Evolutionary conservation across 2,329 filamentous ascomycete species (phyloP), one percentile per base, ranked within the genome.

Genomic region (Xenoacremonium recifei): DNA sequence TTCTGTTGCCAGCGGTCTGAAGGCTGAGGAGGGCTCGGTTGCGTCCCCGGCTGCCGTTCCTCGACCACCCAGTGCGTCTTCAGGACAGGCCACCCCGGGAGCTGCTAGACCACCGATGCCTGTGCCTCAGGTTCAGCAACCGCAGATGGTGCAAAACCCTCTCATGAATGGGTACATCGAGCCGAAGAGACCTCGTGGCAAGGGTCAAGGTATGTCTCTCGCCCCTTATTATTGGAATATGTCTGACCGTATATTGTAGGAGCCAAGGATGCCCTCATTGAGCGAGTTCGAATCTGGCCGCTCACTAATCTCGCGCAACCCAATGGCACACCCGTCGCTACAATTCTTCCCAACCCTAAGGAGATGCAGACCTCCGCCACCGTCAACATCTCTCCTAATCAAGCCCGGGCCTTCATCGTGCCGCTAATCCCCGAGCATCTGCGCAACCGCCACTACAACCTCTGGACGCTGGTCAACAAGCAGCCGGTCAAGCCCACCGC

Each of bases 401-500:
- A 90, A 55, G 82, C 80, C 52, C 83, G 84, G 44, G 69, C 95
- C 15, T 85, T 90, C 47, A 75, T 95, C 42, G 73, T 79, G 17
- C 83, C 86, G 4, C 77, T 76, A 10, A 71, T 95, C 15, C 78
- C 82, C 1, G 67, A 81, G 7, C 74, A 75, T 23, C 66, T 88
- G 4, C 78, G 83, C 45, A 75, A 71, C 31, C 82, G 88, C 21
- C 81, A 88, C 37, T 89, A 87, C 67, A 89, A 85, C 59, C 68
- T 93, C 25, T 90, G 89, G 60, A 85, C 90, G 23, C 75, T 81
- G 2, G 75, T 86, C 35, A 87, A 91, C 57, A 79, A 76, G 30
- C 76, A 80, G 37, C 75, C 85, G 6, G 72, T 85, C n/a, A 71
- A 69, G 32, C 72, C 65, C 32, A 54, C 59, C 34, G 61, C 48